phyloP scores from a whole-genome alignment of 2,329 filamentous ascomycete genomes.

The Didymella keratinophila region DNA sequence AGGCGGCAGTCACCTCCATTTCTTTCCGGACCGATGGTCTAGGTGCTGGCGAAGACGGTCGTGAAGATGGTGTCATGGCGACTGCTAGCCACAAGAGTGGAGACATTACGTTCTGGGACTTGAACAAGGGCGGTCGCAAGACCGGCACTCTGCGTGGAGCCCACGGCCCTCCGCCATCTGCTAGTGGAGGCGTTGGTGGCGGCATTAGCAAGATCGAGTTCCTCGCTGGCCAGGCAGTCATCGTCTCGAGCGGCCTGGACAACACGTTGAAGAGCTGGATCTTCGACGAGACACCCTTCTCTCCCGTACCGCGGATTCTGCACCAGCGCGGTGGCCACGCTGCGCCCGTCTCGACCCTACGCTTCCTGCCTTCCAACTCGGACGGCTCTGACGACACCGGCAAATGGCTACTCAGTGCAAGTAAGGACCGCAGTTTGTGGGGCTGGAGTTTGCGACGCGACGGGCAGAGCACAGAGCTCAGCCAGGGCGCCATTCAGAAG shows the following conservation, averaged over 20 bases:
- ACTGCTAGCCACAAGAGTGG: constrained; percentile 81
- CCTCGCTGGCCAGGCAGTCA: constrained; percentile 83
- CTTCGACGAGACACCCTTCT: constrained; percentile 91
- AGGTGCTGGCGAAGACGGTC: constrained; percentile 87
- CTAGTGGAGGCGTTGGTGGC: constrained; percentile 65
- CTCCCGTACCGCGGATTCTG: constrained; percentile 81
- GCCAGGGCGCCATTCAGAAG: constrained; percentile 86
- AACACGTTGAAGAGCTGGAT: constrained; percentile 97
- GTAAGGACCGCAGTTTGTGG: constrained; percentile 90
- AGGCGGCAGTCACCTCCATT: constrained; percentile 77
- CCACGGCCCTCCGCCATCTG: constrained; percentile 76
- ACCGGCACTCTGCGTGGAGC: constrained; percentile 87
- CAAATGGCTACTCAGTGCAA: constrained; percentile 93
- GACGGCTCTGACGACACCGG: constrained; percentile 88
- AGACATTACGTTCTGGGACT: constrained; percentile 94
- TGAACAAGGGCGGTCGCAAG: constrained; percentile 86
- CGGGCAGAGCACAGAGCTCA: constrained; percentile 91
- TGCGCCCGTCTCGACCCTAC: constrained; percentile 79
- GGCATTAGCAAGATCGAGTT: constrained; percentile 92
- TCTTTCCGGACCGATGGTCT: constrained; percentile 89
- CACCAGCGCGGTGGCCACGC: constrained; percentile 90
- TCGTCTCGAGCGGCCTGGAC: constrained; percentile 89
- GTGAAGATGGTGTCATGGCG: constrained; percentile 88
- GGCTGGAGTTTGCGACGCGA: constrained; percentile 94
- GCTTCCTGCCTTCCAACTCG: constrained; percentile 86